Base-by-base conservation (phyloP, 805 yeast genomes). In the Saturnispora galanensis region DNA sequence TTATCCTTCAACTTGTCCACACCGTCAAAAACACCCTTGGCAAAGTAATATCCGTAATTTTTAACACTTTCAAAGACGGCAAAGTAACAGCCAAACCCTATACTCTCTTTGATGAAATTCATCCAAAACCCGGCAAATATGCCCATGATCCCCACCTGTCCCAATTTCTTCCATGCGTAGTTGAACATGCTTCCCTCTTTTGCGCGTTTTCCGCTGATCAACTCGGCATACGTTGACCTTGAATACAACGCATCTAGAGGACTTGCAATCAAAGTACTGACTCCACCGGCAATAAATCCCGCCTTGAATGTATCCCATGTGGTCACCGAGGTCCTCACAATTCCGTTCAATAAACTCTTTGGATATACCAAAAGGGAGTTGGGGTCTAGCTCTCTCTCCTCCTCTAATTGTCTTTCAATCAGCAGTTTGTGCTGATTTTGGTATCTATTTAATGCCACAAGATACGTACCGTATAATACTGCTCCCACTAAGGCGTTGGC, bases 181-280 rank as follows among this genome's bases (percentile, higher is more conserved):
- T 64, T 64, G 94, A 96, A 86, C 46, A 89, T 60, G 47, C 82
- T 82, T 7, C 50, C 51, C 47, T 74, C 74, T 60, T 84, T 80
- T 30, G 72, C 69, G 11, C 43, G 44, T 30, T 45, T 42, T 6
- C 87, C 84, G 42, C 74, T 71, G 12, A 86, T 62, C 43, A 89
- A 64, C 52, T 87, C 95, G 10, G 82, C 75, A 5, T 86, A 81
- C 1, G 79, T 72, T 51, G 89, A 84, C 52, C 97, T 70, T 1
- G 95, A 77, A 56, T 82, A 84, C 3, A 90, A 77, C 7, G 97
- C 96, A 63, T 90, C 97, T 4, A 90, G 70, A 0, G 97, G 97
- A 1, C 96, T 90, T 2, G 96, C 95, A 0, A 86, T 89, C 13
- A 86, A 64, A n/a, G 95, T 83, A 54, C 93, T 96, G 18, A 79